A percentile compares a stretch with the other conserved stretches of the same genome.
These are phyloP conservation scores for Annulohypoxylon maeteangense DNA, from an alignment of 495 filamentous ascomycete genomes.

Conservation along the genomic window DNA sequence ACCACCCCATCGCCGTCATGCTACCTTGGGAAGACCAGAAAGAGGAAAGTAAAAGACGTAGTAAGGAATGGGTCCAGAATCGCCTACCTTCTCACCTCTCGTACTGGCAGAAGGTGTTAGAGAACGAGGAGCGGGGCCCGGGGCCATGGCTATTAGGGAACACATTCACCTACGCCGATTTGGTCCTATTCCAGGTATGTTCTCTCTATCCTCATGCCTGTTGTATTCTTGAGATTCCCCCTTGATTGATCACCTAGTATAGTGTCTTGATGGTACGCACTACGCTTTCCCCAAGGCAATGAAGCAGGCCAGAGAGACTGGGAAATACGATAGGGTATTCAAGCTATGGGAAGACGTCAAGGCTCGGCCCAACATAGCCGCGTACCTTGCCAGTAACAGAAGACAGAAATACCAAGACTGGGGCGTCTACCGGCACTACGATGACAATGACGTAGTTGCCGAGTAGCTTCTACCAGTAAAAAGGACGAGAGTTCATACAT, in stretches of 20 bases:
- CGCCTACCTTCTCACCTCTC: constrained; percentile 64
- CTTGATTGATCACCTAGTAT: not conserved
- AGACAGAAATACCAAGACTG: constrained; percentile 49
- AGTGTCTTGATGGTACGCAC: constrained; percentile 61
- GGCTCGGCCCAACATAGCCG: constrained; percentile 63
- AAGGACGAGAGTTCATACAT: no score
- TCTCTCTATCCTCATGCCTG: constrained; percentile 3
- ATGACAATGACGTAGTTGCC: constrained; percentile 7
- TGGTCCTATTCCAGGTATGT: constrained; percentile 62
- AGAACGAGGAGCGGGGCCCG: constrained; percentile 49
- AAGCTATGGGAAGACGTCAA: constrained; percentile 65
- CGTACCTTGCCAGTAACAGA: constrained; percentile 68
- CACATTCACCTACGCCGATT: constrained; percentile 65
- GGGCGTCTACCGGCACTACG: constrained; percentile 9
- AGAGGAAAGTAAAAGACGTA: constrained; percentile 56
- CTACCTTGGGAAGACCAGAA: constrained; percentile 68
- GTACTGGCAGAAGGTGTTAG: constrained; percentile 63
- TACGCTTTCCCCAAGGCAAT: constrained; percentile 73
- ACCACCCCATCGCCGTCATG: constrained; percentile 59
- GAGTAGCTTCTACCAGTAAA: not conserved
- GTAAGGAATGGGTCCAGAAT: constrained; percentile 56
- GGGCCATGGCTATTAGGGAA: constrained; percentile 58
- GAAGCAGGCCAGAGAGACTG: constrained; percentile 54
- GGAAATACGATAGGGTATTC: constrained; percentile 64
- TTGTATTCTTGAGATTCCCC: not conserved